phyloP scores from a whole-genome alignment of 2,329 filamentous ascomycete genomes.

The Aspergillus sclerotialis region DNA sequence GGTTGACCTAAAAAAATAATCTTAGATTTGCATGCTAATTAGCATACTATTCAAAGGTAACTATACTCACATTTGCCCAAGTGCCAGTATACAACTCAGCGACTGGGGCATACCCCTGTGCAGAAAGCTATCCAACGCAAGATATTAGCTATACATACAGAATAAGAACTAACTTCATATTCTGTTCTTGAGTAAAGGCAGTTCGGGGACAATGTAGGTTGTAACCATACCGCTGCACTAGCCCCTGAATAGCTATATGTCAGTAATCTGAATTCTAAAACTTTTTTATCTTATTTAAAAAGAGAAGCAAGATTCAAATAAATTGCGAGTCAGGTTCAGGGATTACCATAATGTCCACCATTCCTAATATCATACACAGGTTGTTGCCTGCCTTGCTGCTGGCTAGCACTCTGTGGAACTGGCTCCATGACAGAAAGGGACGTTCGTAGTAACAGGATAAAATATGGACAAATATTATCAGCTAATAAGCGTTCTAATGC shows the following conservation, averaged over 20 bases:
- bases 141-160: constrained; percentile 6
- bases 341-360: constrained; percentile 70
- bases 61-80: constrained; percentile 76
- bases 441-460: too few species aligned
- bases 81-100: constrained; percentile 86
- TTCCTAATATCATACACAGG: constrained; percentile 66
- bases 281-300: background rate
- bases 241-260: constrained; percentile 45
- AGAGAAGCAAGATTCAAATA: constrained; percentile 1
- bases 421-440: constrained; percentile 48
- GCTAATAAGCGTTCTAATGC: too few species aligned
- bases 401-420: constrained; percentile 47
- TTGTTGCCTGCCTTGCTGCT: constrained; percentile 54
- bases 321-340: constrained; percentile 4
- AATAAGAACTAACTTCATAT: constrained; percentile 4
- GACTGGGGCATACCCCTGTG: constrained; percentile 79
- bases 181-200: too few species aligned
- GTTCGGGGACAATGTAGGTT: constrained; percentile 16
- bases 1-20: constrained; percentile 65
- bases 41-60: too few species aligned
- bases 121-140: constrained; percentile 58
- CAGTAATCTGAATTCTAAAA: constrained; percentile 8
- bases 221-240: constrained; percentile 61
- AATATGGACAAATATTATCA: too few species aligned
- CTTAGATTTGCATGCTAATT: background rate